Conservation (phyloP, 306 rosid species). For the Elaeagnus macrophylla region DNA sequence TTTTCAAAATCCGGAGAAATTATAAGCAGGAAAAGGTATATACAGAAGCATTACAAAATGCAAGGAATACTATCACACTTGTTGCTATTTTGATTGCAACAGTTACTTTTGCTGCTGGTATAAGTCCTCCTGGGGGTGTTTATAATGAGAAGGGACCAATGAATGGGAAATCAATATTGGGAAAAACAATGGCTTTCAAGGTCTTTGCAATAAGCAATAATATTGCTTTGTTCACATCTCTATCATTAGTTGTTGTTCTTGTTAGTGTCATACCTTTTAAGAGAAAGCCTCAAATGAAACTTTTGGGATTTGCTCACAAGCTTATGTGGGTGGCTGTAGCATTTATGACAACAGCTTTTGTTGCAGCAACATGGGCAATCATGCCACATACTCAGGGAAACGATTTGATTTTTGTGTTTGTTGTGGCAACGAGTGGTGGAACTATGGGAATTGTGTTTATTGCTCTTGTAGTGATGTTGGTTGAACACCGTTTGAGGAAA, state of each 20-base stretch:
- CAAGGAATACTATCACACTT: slow-evolving; percentile 55
- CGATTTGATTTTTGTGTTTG: slow-evolving; percentile 30
- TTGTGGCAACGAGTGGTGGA: slow-evolving; percentile 43
- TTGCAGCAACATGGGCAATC: slow-evolving; percentile 61
- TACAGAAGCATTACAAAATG: slow-evolving; percentile 55
- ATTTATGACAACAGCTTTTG: slow-evolving; percentile 57
- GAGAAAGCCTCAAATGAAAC: slow-evolving; percentile 37
- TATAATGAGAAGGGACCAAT: slow-evolving; percentile 25
- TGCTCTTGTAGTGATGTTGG: slow-evolving; percentile 34
- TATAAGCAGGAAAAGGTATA: slow-evolving; percentile 33
- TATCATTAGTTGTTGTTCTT: slow-evolving; percentile 49
- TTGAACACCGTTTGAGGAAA: slow-evolving; percentile 44
- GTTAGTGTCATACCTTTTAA: slow-evolving; percentile 66
- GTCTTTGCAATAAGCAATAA: slow-evolving; percentile 58
- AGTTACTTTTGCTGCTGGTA: slow-evolving; percentile 69
- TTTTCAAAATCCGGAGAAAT: slow-evolving; percentile 3
- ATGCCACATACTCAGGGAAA: slow-evolving; percentile 27
- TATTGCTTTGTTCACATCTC: slow-evolving; percentile 62
- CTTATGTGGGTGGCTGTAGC: slow-evolving; percentile 60
- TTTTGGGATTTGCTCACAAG: slow-evolving; percentile 54
- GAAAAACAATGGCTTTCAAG: slow-evolving; percentile 46
- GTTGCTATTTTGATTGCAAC: slow-evolving; percentile 76
- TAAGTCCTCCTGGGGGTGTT: slow-evolving; percentile 77
- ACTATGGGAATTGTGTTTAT: slow-evolving; percentile 42
- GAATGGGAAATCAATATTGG: slow-evolving; percentile 42